Evolutionary conservation across 306 rosid genomes (phyloP).

Genomic region (Acmispon strigosus): DNA sequence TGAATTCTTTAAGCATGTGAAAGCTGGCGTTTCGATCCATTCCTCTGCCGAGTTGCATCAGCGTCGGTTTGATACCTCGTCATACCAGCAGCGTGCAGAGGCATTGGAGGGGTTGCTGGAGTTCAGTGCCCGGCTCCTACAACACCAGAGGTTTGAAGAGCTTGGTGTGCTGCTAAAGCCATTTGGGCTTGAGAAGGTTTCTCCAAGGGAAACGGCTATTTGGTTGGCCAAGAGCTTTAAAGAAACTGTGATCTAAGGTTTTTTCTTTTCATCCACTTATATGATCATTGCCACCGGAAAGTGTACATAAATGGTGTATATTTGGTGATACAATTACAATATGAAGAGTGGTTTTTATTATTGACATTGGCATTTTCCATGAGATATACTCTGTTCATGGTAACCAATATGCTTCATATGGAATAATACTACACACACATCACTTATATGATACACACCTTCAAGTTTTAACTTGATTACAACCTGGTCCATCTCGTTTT

Average conservation of each 20-base stretch:
- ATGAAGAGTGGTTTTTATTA: constrained; percentile 4
- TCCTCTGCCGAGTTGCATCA: constrained; percentile 51
- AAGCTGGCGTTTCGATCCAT: constrained; percentile 58
- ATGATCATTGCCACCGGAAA: background rate
- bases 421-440: background rate
- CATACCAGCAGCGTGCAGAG: constrained; percentile 83
- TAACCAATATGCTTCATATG: background rate
- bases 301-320: constrained; percentile 21
- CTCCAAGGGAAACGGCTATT: constrained; percentile 96
- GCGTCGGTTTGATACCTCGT: constrained; percentile 67
- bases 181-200: constrained; percentile 88
- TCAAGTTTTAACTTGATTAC: background rate
- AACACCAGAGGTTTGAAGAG: constrained; percentile 71
- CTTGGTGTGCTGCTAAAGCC: constrained; percentile 95
- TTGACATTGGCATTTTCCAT: background rate
- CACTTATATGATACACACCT: background rate
- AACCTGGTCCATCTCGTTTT: too few relatives aligned
- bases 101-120: constrained; percentile 97
- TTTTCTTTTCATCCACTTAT: background rate
- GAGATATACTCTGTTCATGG: background rate
- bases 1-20: constrained; percentile 49
- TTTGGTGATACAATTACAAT: background rate
- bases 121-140: constrained; percentile 84
- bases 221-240: constrained; percentile 97
- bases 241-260: constrained; percentile 33